phyloP scores from a whole-genome alignment of 2,329 filamentous ascomycete species.

The Xylaria sp. region DNA sequence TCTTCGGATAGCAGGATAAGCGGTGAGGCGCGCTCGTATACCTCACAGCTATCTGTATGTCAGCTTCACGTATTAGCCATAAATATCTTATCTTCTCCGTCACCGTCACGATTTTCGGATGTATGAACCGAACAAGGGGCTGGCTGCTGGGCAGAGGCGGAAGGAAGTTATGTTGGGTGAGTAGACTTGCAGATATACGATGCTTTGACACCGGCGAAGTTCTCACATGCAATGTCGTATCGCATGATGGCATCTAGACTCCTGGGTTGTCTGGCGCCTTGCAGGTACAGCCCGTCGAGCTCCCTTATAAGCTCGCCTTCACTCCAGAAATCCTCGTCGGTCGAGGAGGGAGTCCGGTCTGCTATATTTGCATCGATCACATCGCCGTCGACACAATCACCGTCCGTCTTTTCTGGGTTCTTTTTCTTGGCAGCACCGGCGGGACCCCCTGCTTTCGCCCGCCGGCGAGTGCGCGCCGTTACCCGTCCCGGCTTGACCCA shows the following conservation, averaged over 20 bases:
- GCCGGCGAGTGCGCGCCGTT: constrained; percentile 44
- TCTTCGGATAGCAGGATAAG: constrained; percentile 32
- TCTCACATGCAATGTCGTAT: constrained; percentile 40
- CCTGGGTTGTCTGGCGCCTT: constrained; percentile 14
- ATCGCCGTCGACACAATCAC: background rate
- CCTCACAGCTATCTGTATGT: constrained; percentile 48
- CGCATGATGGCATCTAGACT: constrained; percentile 33
- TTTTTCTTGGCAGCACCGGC: background rate
- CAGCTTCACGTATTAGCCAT: constrained; percentile 10
- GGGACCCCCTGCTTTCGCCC: constrained; percentile 11
- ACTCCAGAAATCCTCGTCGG: background rate
- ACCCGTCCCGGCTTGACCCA: constrained; percentile 56
- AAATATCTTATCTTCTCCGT: background rate
- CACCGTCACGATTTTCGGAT: background rate
- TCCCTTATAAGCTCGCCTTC: constrained; percentile 5
- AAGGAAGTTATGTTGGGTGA: background rate
- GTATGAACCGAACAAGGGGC: background rate
- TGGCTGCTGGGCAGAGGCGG: background rate
- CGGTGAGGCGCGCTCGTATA: constrained; percentile 45
- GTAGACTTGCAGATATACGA: constrained; percentile 49
- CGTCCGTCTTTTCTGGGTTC: background rate
- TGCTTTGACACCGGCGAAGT: constrained; percentile 43
- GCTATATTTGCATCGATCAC: background rate
- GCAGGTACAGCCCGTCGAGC: constrained; percentile 3
- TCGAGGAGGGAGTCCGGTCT: constrained; percentile 5